Percentiles rank a stretch among this genome's conserved stretches.
Conservation (phyloP, 768 basidiomycete genomes). For the Boletus subcaerulescens region DNA sequence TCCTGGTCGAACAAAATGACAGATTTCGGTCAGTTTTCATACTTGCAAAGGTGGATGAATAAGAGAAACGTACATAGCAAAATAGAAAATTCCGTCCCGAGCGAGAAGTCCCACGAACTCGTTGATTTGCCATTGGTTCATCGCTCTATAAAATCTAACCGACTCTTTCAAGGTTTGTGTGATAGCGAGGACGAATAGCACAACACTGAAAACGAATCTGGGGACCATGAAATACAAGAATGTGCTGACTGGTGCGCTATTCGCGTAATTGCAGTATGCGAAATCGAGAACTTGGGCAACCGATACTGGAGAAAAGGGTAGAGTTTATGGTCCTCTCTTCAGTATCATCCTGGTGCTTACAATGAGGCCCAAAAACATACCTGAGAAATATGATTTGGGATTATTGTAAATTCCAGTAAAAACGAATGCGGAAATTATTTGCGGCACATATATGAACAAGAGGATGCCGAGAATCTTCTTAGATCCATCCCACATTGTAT, state of each 20-base stretch:
- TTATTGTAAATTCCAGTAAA: background rate
- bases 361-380: background rate
- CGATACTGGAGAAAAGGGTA: background rate
- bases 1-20: background rate
- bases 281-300: background rate
- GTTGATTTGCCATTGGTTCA: constrained; percentile 1
- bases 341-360: background rate
- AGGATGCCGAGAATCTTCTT: background rate
- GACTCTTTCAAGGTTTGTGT: background rate
- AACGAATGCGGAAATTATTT: background rate
- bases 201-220: background rate
- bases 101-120: background rate
- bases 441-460: background rate
- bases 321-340: background rate
- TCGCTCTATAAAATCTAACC: background rate
- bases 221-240: background rate
- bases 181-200: background rate
- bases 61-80: background rate
- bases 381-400: background rate
- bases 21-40: background rate
- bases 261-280: background rate
- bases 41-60: no score
- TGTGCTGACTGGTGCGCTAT: background rate
- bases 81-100: constrained; percentile 4
- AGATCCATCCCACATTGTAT: constrained; percentile 1